phyloP scores from a whole-genome alignment of 805 yeast genomes.

The Ogataea ganodermae region DNA sequence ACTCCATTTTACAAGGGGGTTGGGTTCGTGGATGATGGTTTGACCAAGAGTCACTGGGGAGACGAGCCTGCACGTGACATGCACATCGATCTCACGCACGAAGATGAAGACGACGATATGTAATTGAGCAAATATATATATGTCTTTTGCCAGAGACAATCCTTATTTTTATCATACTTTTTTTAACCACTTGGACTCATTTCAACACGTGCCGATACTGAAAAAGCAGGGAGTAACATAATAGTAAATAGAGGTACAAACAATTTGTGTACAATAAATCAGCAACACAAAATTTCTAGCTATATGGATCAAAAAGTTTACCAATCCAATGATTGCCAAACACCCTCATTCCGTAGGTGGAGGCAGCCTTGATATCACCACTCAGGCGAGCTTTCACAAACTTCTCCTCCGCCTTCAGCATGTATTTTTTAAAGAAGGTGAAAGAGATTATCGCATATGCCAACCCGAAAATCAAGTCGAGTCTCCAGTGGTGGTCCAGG shows the following conservation, averaged over 20 bases:
- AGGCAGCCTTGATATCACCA: constrained; percentile 43
- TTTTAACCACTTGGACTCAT: too few relatives aligned
- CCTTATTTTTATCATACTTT: too few relatives aligned
- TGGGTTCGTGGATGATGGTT: constrained; percentile 75
- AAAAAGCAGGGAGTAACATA: too few relatives aligned
- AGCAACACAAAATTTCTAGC: background rate
- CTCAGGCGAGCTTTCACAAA: constrained; percentile 41
- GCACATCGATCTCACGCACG: constrained; percentile 42
- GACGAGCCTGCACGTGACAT: constrained; percentile 65
- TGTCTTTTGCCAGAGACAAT: too few relatives aligned
- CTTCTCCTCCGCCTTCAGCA: constrained; percentile 38
- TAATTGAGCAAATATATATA: constrained; percentile 2
- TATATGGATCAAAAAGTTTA: constrained; percentile 54
- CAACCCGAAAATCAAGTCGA: constrained; percentile 60
- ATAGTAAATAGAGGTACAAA: constrained; percentile 6
- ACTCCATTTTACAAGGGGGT: constrained; percentile 77
- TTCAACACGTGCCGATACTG: too few relatives aligned
- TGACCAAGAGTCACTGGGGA: constrained; percentile 59
- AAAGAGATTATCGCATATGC: constrained; percentile 50
- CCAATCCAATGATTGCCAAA: constrained; percentile 50
- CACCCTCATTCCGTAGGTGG: constrained; percentile 67
- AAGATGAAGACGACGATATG: constrained; percentile 43
- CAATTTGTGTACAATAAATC: background rate
- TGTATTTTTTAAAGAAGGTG: constrained; percentile 40
- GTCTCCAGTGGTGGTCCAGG: constrained; percentile 70